Evolutionary conservation across 73 alveolate genomes (phyloP).

Genomic region (Vitrella brassicaformis): DNA sequence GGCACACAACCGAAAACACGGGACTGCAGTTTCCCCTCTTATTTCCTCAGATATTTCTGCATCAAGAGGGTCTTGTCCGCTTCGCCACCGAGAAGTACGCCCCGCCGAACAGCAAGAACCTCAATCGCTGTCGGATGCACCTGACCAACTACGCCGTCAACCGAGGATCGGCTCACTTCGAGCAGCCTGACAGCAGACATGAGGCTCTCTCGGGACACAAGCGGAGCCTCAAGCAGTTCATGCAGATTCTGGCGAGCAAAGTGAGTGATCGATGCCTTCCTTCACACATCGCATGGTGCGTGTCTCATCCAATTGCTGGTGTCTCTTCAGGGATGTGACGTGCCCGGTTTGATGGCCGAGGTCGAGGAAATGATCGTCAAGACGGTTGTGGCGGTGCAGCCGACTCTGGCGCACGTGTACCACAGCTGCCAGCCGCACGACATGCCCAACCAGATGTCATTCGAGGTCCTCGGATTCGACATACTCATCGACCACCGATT

Average conservation of each 20-base stretch:
- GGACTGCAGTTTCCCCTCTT: background rate
- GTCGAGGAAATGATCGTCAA: constrained; percentile 4
- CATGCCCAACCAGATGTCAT: constrained; percentile 40
- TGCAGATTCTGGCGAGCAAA: no score
- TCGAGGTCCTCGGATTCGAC: constrained; percentile 19
- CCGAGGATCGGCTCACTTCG: background rate
- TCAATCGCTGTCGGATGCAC: background rate
- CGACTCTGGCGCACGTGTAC: constrained; percentile 37
- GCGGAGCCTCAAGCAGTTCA: background rate
- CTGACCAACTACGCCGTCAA: constrained; percentile 11
- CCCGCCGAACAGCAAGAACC: background rate
- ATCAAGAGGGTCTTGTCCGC: constrained; percentile 65
- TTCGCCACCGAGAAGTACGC: constrained; percentile 48
- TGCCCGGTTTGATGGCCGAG: no score
- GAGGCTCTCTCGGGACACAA: constrained; percentile 1
- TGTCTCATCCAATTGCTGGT: no score
- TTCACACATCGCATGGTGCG: no score
- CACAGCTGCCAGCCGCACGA: constrained; percentile 45
- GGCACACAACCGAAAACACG: no score
- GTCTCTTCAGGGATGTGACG: no score
- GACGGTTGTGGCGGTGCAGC: constrained; percentile 39
- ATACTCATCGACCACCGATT: constrained; percentile 1
- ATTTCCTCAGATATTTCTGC: constrained; percentile 39
- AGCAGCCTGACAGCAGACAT: background rate
- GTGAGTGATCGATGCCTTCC: no score